These are phyloP conservation scores for Russula dissimulans DNA, from an alignment of 768 basidiomycete genomes.

Conservation along the genomic window DNA sequence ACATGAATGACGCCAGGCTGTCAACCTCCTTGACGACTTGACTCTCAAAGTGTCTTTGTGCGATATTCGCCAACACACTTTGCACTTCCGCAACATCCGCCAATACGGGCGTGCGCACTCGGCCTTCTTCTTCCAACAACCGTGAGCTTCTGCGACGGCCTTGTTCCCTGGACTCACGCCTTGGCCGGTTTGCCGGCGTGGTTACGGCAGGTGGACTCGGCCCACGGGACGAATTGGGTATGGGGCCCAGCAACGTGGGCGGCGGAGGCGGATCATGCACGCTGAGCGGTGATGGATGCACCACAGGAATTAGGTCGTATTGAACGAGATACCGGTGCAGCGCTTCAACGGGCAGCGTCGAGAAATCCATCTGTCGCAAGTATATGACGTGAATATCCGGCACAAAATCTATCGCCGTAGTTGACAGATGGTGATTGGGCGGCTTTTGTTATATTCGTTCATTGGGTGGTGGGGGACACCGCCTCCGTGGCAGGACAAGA, in stretches of 20 bases:
- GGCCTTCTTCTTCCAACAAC: slow-evolving; percentile 54
- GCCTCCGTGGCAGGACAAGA: not conserved
- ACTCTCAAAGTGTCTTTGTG: slow-evolving; percentile 65
- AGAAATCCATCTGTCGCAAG: slow-evolving; percentile 58
- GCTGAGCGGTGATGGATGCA: slow-evolving; percentile 62
- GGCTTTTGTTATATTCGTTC: not conserved
- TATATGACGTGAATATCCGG: slow-evolving; percentile 8
- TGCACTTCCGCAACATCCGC: slow-evolving; percentile 65
- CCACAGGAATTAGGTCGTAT: slow-evolving; percentile 59
- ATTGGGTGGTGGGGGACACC: not conserved
- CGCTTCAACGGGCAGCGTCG: slow-evolving; percentile 51
- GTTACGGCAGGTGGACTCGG: slow-evolving; percentile 38
- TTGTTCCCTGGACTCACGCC: slow-evolving; percentile 55
- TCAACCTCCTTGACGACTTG: slow-evolving; percentile 66
- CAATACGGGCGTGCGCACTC: slow-evolving; percentile 52
- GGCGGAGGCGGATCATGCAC: slow-evolving; percentile 66
- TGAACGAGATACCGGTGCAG: slow-evolving; percentile 67
- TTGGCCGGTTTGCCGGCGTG: slow-evolving; percentile 64
- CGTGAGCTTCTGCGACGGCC: slow-evolving; percentile 63
- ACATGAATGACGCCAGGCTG: slow-evolving; percentile 75
- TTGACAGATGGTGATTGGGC: slow-evolving; percentile 8
- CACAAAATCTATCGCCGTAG: not conserved
- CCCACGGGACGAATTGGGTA: slow-evolving; percentile 37
- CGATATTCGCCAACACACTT: slow-evolving; percentile 54
- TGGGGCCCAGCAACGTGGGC: slow-evolving; percentile 43